phyloP scores from a whole-genome alignment of 805 yeast genomes.

The Hanseniaspora taiwanica region DNA sequence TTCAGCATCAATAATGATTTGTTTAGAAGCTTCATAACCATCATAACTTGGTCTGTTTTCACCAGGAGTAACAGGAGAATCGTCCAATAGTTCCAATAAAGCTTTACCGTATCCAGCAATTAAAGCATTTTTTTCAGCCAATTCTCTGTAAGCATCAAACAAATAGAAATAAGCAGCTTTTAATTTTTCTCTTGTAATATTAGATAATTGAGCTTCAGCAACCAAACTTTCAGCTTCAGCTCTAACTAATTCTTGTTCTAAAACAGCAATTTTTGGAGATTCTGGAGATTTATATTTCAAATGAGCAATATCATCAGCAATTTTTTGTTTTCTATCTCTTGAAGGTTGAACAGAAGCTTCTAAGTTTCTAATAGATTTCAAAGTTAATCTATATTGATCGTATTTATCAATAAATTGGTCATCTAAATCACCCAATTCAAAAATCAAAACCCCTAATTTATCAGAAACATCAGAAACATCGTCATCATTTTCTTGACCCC shows the following conservation, averaged over 20 bases:
- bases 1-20: slow-evolving; percentile 76
- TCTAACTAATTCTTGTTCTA: slow-evolving; percentile 82
- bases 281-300: slow-evolving; percentile 77
- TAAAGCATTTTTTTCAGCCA: slow-evolving; percentile 72
- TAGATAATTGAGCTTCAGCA: slow-evolving; percentile 84
- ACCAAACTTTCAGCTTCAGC: slow-evolving; percentile 87
- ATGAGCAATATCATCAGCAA: slow-evolving; percentile 74
- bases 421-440: slow-evolving; percentile 76
- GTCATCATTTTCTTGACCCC: slow-evolving; percentile 85
- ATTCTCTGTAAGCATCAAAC: slow-evolving; percentile 75
- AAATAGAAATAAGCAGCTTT: slow-evolving; percentile 76
- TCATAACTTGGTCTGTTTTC: slow-evolving; percentile 84
- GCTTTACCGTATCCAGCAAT: slow-evolving; percentile 89
- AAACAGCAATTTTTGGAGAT: slow-evolving; percentile 61
- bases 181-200: slow-evolving; percentile 77
- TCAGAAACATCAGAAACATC: slow-evolving; percentile 80
- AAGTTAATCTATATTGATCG: slow-evolving; percentile 74
- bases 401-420: slow-evolving; percentile 78
- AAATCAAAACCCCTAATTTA: slow-evolving; percentile 70
- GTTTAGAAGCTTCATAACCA: slow-evolving; percentile 81
- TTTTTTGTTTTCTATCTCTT: slow-evolving; percentile 73
- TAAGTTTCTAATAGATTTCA: slow-evolving; percentile 70
- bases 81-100: slow-evolving; percentile 67
- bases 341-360: slow-evolving; percentile 83
- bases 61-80: slow-evolving; percentile 81